phyloP scores from a whole-genome alignment of 1,284 basidiomycete species.

The Tilletia walkeri region DNA sequence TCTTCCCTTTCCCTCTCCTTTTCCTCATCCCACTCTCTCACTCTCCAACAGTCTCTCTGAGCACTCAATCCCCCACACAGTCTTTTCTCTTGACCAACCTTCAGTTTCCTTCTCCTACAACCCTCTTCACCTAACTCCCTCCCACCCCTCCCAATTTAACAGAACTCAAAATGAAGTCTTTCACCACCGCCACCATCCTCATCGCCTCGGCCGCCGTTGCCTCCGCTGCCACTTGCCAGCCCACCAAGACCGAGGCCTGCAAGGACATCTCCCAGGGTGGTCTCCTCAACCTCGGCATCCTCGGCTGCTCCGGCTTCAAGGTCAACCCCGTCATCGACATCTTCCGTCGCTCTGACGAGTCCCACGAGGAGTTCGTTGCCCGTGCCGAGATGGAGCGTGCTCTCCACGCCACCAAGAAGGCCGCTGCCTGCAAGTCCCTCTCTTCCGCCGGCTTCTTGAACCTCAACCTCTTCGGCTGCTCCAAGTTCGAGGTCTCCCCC shows the following conservation, averaged over 20 bases:
- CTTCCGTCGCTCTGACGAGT: slow-evolving; percentile 2
- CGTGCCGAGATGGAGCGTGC: slow-evolving; percentile 17
- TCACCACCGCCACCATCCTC: slow-evolving; percentile 11
- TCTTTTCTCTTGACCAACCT: not conserved
- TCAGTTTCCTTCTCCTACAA: too few relatives aligned
- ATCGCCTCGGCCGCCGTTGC: slow-evolving; percentile 8
- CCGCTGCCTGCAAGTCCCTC: slow-evolving; percentile 13
- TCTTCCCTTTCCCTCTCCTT: not conserved
- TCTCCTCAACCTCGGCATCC: slow-evolving; percentile 17
- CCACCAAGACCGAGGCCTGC: slow-evolving; percentile 14
- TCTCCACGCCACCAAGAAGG: not conserved
- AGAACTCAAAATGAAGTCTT: slow-evolving; percentile 9
- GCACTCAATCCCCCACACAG: not conserved
- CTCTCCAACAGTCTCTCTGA: not conserved
- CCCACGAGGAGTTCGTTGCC: slow-evolving; percentile 15
- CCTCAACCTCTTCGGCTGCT: slow-evolving; percentile 19
- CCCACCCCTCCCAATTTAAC: not conserved
- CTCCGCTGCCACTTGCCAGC: not conserved
- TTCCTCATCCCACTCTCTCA: not conserved
- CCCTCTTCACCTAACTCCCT: not conserved
- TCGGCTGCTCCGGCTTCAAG: slow-evolving; percentile 12
- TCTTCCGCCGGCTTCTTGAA: not conserved
- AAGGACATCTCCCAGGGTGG: not conserved
- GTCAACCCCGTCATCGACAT: slow-evolving; percentile 17
- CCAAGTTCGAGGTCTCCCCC: not conserved